Base-by-base conservation (phyloP, 345 rosid species). In the Triadica sebifera region DNA sequence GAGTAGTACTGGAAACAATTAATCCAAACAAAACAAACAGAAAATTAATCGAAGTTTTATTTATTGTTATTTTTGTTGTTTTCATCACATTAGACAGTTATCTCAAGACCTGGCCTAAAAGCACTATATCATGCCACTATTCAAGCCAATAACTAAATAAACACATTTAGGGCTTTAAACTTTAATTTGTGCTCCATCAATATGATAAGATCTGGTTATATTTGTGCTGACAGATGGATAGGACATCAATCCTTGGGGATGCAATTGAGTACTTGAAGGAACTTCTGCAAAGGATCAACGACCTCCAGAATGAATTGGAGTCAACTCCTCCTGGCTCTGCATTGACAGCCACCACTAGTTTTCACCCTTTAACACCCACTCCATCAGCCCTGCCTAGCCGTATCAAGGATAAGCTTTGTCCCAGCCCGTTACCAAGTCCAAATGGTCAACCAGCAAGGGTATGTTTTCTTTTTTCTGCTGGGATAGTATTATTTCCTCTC, bases 221-320 rank as follows among this genome's bases (percentile, higher is more conserved):
- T 29, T 10, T 57, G 45, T 78, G 71, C 72, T 65, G 74, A 78
- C 85, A 95, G 99, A 95, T 95, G 99, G 99, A 95, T 79, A 87
- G 99, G 82, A 97, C 99, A 69, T 95, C 99, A 46, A 95, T 93
- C 80, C 95, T 91, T 11, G 98, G 98, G 71, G 99, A 95, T 82
- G 96, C 99, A 59, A 88, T 95, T 74, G 99, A 95, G 78, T 95
- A 95, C 82, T 85, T 95, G 51, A 92, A 93, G 87, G 99, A 95
- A 80, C 97, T 95, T 34, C 85, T 95, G 61, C 99, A 93, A 73
- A 92, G 96, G 87, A 95, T 95, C 85, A 95, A 85, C 78, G 96
- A 95, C 81, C 93, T 95, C 59, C 94, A 95, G 74, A 87, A 85
- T 22, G 98, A 95, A 77, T 84, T 95, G 73, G 99, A 93, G 74